Conservation (phyloP, 2,329 filamentous ascomycete genomes). For the Endocalyx cinctus region DNA sequence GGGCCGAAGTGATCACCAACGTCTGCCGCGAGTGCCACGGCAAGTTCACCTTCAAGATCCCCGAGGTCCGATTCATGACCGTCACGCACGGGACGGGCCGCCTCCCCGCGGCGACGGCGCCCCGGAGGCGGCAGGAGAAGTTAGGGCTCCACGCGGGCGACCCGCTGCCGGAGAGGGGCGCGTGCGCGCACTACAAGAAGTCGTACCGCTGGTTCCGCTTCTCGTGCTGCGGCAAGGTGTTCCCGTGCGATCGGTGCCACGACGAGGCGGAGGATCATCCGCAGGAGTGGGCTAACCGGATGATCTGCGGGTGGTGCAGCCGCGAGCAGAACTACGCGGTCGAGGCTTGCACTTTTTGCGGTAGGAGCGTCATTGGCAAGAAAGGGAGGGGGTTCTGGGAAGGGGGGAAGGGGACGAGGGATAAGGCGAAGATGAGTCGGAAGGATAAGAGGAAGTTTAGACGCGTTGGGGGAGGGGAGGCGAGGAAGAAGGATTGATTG, state of each 20-base stretch:
- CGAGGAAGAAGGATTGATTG: conserved; percentile 29
- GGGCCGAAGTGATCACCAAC: conserved; percentile 68
- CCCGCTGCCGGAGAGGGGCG: conserved; percentile 46
- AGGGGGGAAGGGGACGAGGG: conserved; percentile 76
- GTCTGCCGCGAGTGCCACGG: conserved; percentile 76
- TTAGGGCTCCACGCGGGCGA: conserved; percentile 55
- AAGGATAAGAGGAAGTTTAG: conserved; percentile 74
- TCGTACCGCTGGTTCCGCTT: conserved; percentile 63
- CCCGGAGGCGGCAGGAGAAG: conserved; percentile 45
- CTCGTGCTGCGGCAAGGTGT: conserved; percentile 55
- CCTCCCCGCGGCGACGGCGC: conserved; percentile 33
- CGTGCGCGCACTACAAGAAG: conserved; percentile 54
- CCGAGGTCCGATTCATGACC: conserved; percentile 71
- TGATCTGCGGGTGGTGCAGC: conserved; percentile 78
- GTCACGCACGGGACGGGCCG: conserved; percentile 57
- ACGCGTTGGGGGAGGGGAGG: conserved; percentile 44
- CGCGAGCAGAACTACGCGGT: conserved; percentile 75
- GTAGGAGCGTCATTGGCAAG: conserved; percentile 60
- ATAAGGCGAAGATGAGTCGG: conserved; percentile 65
- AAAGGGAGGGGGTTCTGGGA: conserved; percentile 77
- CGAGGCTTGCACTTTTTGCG: conserved; percentile 72
- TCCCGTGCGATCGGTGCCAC: conserved; percentile 69
- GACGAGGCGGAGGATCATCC: conserved; percentile 66
- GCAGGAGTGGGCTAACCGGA: conserved; percentile 77
- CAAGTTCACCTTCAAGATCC: conserved; percentile 75